These are phyloP conservation scores for Paecilomyces niveus DNA, from an alignment of 2,329 filamentous ascomycete genomes.

Conservation along the genomic window DNA sequence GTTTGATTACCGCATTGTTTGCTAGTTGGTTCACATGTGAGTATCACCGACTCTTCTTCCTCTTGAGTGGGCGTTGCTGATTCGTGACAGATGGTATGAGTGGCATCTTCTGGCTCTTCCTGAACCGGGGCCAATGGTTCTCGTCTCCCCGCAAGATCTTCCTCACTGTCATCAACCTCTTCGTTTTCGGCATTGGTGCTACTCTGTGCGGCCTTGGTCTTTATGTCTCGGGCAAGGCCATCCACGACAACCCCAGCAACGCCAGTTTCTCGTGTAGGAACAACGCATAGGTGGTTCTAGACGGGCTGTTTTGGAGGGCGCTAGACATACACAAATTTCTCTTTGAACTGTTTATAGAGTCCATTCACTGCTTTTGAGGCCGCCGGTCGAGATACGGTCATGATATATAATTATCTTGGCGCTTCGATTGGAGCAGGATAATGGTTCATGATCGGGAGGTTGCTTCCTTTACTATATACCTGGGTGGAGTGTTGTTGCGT, in stretches of 20 bases:
- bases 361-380: not conserved
- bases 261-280: slow-evolving; percentile 24
- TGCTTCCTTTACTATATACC: not conserved
- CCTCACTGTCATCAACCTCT: slow-evolving; percentile 34
- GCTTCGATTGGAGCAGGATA: too few relatives aligned
- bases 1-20: slow-evolving; percentile 57
- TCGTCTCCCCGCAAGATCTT: slow-evolving; percentile 31
- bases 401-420: too few relatives aligned
- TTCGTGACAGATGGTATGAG: slow-evolving; percentile 22
- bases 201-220: slow-evolving; percentile 24
- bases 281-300: slow-evolving; percentile 7
- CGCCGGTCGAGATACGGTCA: not conserved
- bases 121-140: slow-evolving; percentile 32
- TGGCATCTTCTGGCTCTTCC: slow-evolving; percentile 34
- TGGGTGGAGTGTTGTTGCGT: not conserved
- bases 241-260: slow-evolving; percentile 14
- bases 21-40: slow-evolving; percentile 60
- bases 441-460: not conserved
- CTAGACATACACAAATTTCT: not conserved
- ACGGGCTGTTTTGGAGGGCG: not conserved
- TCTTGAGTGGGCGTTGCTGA: not conserved
- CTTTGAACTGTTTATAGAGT: not conserved
- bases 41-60: slow-evolving; percentile 14
- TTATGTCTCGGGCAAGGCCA: slow-evolving; percentile 23
- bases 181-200: slow-evolving; percentile 22